Evolutionary conservation across 306 rosid genomes (phyloP).

Genomic region (Trifolium subterraneum): DNA sequence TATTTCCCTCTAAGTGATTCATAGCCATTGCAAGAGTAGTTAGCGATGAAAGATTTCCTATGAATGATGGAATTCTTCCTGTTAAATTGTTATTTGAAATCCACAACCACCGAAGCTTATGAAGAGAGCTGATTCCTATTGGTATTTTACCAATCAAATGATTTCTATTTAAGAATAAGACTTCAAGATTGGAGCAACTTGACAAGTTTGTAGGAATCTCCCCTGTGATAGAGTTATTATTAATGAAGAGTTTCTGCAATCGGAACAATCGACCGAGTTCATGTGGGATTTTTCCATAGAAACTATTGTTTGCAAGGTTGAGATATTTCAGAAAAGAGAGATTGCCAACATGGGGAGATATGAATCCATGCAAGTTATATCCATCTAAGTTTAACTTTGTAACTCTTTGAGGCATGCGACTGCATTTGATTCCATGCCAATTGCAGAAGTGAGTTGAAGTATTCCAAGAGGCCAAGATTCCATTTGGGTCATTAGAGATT

Average conservation of each 20-base stretch:
- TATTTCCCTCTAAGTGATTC: background rate
- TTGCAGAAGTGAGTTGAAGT: background rate
- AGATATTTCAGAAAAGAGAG: background rate
- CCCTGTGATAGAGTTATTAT: background rate
- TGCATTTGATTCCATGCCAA: background rate
- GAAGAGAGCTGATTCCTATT: background rate
- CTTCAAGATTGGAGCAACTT: background rate
- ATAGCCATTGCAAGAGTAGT: no score
- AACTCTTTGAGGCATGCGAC: background rate
- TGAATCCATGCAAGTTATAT: background rate
- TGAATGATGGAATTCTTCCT: background rate
- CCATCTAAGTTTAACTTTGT: background rate
- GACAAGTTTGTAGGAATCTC: background rate
- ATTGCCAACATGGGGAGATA: background rate
- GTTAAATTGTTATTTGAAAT: background rate
- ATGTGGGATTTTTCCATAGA: background rate
- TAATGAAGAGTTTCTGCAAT: background rate
- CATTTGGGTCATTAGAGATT: background rate
- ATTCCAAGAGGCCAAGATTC: background rate
- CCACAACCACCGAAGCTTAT: background rate
- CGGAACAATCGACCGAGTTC: background rate
- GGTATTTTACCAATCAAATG: background rate
- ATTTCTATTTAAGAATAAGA: background rate
- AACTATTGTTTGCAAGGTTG: background rate
- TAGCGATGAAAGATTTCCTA: background rate